phyloP scores from a whole-genome alignment of 805 yeast species.

The Sugiyamaella valdiviana region DNA sequence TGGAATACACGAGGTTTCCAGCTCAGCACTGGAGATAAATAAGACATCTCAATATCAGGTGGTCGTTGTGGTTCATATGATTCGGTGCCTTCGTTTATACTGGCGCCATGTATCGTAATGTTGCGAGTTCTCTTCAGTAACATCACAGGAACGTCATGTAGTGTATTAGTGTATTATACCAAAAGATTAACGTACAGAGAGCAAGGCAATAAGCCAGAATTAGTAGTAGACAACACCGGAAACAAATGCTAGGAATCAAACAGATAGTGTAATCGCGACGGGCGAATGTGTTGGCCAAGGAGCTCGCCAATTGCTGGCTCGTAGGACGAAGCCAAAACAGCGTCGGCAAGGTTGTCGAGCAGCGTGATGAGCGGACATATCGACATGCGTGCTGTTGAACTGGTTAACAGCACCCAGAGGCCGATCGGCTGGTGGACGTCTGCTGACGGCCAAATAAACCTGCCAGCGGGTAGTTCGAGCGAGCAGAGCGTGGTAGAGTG shows the following conservation, averaged over 20 bases:
- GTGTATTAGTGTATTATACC: too few species aligned
- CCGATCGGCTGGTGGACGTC: neutral
- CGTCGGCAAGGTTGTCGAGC: too few species aligned
- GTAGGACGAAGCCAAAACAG: too few species aligned
- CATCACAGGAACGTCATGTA: too few species aligned
- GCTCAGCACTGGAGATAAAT: too few species aligned
- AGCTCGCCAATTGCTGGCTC: too few species aligned
- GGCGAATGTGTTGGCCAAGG: neutral
- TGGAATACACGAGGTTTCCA: too few species aligned
- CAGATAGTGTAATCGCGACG: neutral
- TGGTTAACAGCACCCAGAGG: neutral
- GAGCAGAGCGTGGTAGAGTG: conserved; percentile 11
- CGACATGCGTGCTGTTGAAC: neutral
- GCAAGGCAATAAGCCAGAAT: neutral
- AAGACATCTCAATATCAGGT: too few species aligned
- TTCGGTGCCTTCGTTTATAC: too few species aligned
- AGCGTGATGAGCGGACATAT: neutral
- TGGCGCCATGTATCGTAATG: too few species aligned
- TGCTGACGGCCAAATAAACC: conserved; percentile 3
- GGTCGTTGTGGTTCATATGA: too few species aligned
- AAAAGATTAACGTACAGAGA: neutral
- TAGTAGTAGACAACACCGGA: neutral
- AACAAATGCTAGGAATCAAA: neutral
- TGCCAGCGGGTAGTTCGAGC: conserved; percentile 1
- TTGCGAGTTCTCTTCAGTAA: too few species aligned